Evolutionary conservation across 75 land plant genomes (phyloP), one percentile per base, ranked within the genome.

Genomic region (Chamaecyparis obtusa): DNA sequence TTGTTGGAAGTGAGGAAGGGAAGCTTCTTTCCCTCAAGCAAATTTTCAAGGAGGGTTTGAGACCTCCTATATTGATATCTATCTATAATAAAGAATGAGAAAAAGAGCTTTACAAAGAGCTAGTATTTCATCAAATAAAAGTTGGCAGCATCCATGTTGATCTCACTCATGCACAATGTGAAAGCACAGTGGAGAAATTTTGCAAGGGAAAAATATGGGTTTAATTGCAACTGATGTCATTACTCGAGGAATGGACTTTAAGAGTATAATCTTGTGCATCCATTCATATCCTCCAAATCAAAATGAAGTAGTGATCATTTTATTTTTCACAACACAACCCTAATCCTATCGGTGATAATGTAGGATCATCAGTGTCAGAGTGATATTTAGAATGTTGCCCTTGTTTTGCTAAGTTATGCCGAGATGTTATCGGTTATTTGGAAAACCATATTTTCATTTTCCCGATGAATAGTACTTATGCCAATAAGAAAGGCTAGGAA

Each of bases 61-160:
- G 93, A 85, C 99, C 99, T 83, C 98, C 99, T n/a, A 88, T 96
- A 19, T 85, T 98, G 44, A 80, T 96, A 10, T 96, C 96, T 91
- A 97, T 98, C 30, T 95, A 98, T 93, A 95, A 95, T 91, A 98
- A 96, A 86, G 99, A 98, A 85, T 90, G 99, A 60, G 99, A 95
- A 39, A 95, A 96, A 69, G 92, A 98, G 76, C 96, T 98, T 17
- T 96, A 92, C 90, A 92, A 89, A 75, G 97, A 94, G 79, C 87
- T 98, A 15, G 90, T 80, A 67, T 93, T 87, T 89, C 97, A 93
- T 44, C 87, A 94, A 46, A 87, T 98, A 33, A 95, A 90, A 84
- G 93, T 90, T 87, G 99, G 90, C 89, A 94, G 94, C 57, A 95
- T 96, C 72, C 99, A 98, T 91, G 92, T 97, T 86, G 99, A 96